phyloP scores from a whole-genome alignment of 495 filamentous ascomycete species.

The Parathielavia hyrcaniae region DNA sequence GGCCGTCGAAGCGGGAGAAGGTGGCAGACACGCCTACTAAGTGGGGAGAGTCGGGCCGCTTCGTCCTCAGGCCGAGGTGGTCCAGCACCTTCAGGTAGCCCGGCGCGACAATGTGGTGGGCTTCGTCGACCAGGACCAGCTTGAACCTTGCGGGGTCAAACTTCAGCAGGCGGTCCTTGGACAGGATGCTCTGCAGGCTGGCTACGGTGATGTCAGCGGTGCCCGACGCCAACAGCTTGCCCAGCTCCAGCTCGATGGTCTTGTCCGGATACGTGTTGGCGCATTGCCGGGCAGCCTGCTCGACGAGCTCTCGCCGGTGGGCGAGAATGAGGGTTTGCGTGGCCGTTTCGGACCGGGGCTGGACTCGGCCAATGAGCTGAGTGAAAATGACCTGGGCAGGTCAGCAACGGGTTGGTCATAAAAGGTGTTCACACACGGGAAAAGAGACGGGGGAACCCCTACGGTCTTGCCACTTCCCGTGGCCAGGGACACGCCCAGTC shows the following conservation, averaged over 20 bases:
- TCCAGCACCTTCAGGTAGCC: slow-evolving; percentile 65
- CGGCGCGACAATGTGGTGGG: slow-evolving; percentile 90
- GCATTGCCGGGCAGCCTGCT: slow-evolving; percentile 87
- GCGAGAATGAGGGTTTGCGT: slow-evolving; percentile 85
- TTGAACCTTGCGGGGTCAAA: slow-evolving; percentile 80
- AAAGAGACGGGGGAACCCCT: slow-evolving; percentile 18
- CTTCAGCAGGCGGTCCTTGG: slow-evolving; percentile 65
- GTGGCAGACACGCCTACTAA: slow-evolving; percentile 93
- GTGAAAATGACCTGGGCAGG: slow-evolving; percentile 69
- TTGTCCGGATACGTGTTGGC: slow-evolving; percentile 69
- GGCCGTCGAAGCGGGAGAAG: slow-evolving; percentile 79
- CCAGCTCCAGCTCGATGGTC: slow-evolving; percentile 86
- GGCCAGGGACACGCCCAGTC: slow-evolving; percentile 82
- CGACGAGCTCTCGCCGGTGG: slow-evolving; percentile 89
- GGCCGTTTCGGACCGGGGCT: slow-evolving; percentile 48
- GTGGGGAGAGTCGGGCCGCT: slow-evolving; percentile 52
- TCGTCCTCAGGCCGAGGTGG: slow-evolving; percentile 64
- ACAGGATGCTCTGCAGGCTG: slow-evolving; percentile 75
- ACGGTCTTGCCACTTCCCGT: slow-evolving; percentile 93
- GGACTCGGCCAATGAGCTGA: slow-evolving; percentile 77
- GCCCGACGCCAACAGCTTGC: slow-evolving; percentile 62
- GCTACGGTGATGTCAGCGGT: slow-evolving; percentile 88
- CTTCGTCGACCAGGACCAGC: slow-evolving; percentile 89
- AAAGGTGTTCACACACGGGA: no score
- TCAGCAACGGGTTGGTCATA: not conserved